phyloP scores from a whole-genome alignment of 129 eudicot genomes.

The Logfia minima region DNA sequence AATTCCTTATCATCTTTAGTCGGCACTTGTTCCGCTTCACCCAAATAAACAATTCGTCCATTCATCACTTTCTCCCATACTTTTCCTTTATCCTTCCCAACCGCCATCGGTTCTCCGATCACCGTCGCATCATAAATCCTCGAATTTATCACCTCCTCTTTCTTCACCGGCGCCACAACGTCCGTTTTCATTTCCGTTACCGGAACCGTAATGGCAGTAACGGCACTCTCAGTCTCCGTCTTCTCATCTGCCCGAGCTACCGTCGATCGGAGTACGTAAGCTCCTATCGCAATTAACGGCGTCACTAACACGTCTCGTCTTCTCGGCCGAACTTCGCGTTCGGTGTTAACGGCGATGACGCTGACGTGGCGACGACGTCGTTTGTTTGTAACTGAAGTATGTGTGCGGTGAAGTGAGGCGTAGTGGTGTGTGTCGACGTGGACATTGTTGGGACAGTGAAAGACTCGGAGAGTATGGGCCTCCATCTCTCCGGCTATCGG shows the following conservation, averaged over 20 bases:
- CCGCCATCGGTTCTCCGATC: slow-evolving; percentile 96
- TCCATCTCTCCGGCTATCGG: slow-evolving; percentile 41
- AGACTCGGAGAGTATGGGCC: slow-evolving; percentile 45
- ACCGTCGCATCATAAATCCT: slow-evolving; percentile 95
- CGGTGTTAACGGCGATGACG: slow-evolving; percentile 18
- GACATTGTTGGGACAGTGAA: slow-evolving; percentile 26
- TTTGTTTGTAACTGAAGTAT: neutral
- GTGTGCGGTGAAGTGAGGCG: slow-evolving; percentile 28
- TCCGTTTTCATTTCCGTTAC: slow-evolving; percentile 26
- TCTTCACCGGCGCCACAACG: slow-evolving; percentile 31
- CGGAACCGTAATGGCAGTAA: neutral
- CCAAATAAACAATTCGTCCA: slow-evolving; percentile 84
- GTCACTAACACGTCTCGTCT: slow-evolving; percentile 61
- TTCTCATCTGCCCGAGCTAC: slow-evolving; percentile 82
- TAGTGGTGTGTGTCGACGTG: slow-evolving; percentile 35
- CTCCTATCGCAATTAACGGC: slow-evolving; percentile 75
- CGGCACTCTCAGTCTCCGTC: neutral
- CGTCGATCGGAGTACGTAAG: slow-evolving; percentile 57
- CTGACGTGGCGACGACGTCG: slow-evolving; percentile 40
- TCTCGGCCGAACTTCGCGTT: slow-evolving; percentile 28
- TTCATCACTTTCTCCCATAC: slow-evolving; percentile 97
- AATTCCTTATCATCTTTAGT: slow-evolving; percentile 9
- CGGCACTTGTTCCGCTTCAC: slow-evolving; percentile 98
- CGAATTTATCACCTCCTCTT: slow-evolving; percentile 71
- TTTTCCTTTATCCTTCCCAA: slow-evolving; percentile 87